These are phyloP conservation scores for Mercurialis annua DNA, from an alignment of 345 rosid genomes.

Conservation along the genomic window DNA sequence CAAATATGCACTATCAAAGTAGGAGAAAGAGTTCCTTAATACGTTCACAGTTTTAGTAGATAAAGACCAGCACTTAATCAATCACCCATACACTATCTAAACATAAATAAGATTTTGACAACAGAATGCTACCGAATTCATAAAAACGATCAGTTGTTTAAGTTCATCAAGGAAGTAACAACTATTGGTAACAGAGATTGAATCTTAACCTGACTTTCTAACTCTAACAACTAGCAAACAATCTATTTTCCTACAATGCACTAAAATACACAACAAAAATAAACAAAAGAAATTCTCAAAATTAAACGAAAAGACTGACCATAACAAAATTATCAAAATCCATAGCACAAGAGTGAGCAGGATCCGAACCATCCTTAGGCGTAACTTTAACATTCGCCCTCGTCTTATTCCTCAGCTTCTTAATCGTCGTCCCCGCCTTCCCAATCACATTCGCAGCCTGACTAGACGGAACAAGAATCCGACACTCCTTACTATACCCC, in stretches of 20 bases:
- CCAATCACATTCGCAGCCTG: conserved; percentile 94
- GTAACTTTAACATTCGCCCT: conserved; percentile 61
- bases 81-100: not conserved
- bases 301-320: conserved; percentile 43
- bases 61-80: not conserved
- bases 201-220: not conserved
- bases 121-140: not conserved
- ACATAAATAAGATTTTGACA: not conserved
- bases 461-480: conserved; percentile 85
- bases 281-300: not conserved
- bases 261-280: not conserved
- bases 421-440: conserved; percentile 73
- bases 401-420: conserved; percentile 73
- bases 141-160: not conserved
- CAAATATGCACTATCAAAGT: not conserved
- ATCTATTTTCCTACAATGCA: not conserved
- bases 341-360: conserved; percentile 88
- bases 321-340: conserved; percentile 77
- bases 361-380: conserved; percentile 76
- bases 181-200: not conserved
- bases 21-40: not conserved
- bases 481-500: conserved; percentile 85
- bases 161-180: not conserved
- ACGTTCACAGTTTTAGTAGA: too few species aligned
- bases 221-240: not conserved